Base-by-base conservation (phyloP, 1,284 basidiomycete species). In the Cryptococcus sp. region DNA sequence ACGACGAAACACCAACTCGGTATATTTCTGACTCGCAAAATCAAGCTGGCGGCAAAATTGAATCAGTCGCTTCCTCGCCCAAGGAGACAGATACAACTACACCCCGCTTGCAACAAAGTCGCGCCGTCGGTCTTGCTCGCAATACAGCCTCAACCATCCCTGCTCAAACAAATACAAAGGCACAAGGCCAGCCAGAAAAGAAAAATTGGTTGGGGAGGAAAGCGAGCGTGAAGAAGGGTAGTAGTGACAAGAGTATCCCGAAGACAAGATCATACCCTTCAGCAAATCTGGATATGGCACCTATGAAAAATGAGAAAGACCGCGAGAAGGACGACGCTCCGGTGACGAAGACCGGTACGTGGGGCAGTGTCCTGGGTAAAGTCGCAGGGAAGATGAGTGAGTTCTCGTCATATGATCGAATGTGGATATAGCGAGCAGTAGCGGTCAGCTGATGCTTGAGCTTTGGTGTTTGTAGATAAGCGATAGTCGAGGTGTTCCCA, bases 371-470 rank as follows among this genome's bases (percentile, higher is more conserved):
- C 13, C 41, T 60, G 11, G 55, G 55, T 22, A 60, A 51, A 43
- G 51, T 60, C 15, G 40, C 58, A 0, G 55, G 54, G 2, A 60
- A 60, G 43, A 55, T 53, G 29, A 37, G 58, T 59, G 45, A 59
- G 58, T 52, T n/a, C 34, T 2, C 23, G 17, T 5, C 29, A 10
- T n/a, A 10, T 3, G 17, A n/a, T 20, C 47, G 43, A 22, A 25
- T 17, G 4, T 29, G 4, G 4, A 10, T 29, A 29, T 29, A 29
- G 26, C 10, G 26, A 29, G 26, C 26, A 29, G 13, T 7, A 13
- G 29, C 8, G 29, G 29, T n/a, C 29, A 10, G 29, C 29, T 34
- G 29, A 34, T 10, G 13, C 13, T 34, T 34, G 29, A 34, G 29
- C 29, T 34, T 34, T 34, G 29, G 29, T 34, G 29, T 7, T 2